Evolutionary conservation across 108 stramenopile species (phyloP), one percentile per base, ranked within the genome.

Genomic region (Nitzschia sp.): DNA sequence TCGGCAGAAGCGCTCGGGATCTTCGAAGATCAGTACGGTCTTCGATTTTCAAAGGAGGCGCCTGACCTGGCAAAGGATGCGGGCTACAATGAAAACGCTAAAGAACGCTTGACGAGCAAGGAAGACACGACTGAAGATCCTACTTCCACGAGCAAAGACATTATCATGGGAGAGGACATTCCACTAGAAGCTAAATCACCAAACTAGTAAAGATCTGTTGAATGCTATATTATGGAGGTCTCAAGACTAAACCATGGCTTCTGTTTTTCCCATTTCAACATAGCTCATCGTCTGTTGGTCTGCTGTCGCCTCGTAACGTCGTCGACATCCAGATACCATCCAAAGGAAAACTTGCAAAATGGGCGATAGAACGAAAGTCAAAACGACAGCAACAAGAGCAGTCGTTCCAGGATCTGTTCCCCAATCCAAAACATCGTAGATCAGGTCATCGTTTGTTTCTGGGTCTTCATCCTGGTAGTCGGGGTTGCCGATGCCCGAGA

Each of bases 401-500:
- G 73, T 58, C 26, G 2, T n/a, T n/a, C 9, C 29, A 9, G 73
- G 53, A 46, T 69, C 53, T 2, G 53, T 69, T 35, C 70, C 69
- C 80, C 80, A 81, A 46, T 60, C 72, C 28, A 81, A 15, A 5
- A 61, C 33, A 2, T 21, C 26, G 64, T 81, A 81, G 38, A 81
- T 74, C 31, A 73, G 55, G 53, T 78, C 76, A 52, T 81, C 76
- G 46, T 77, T 69, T 31, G 67, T 41, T 32, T 34, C 73, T 32
- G 35, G 45, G 28, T 72, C 68, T 29, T 63, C 35, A 25, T 70
- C 63, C 36, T 3, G 8, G 41, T 11, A 17, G 19, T 73, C 71
- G 22, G 80, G 80, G 68, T 81, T 81, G 4, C 76, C 76, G 19
- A 50, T 50, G 19, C 19, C 19, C 4, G 19, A 21, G 35, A 81